Base-by-base conservation (phyloP, 2,329 filamentous ascomycete species). In the Lasiodiplodia gonubiensis region DNA sequence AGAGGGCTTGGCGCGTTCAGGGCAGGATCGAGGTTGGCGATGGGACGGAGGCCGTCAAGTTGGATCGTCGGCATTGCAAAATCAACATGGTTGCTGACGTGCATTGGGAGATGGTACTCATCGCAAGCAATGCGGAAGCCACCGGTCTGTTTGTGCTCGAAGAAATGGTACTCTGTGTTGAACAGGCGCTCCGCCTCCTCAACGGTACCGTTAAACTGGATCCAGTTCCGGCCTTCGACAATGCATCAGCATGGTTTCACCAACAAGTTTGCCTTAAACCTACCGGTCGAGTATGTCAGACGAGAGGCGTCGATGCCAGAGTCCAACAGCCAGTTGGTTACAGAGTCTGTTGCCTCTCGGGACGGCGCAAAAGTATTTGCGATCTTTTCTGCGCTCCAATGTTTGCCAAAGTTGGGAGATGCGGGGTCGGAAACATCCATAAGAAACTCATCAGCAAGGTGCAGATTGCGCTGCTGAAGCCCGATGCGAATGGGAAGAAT, bases 11-110 rank as follows among this genome's bases (percentile, higher is more conserved):
- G 8, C 5, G 51, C 51, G 25, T 16, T 39, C 37, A 39, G 30
- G n/a, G n/a, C 35, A n/a, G 25, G 23, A 27, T 57, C 48, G 42
- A 54, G 49, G 42, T 46, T 54, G 21, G 49, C 59, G 8, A 51
- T 30, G 11, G 59, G 42, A 1, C 33, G 42, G 30, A 54, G 63
- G 14, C 55, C 73, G 70, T 81, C 80, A 68, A 81, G 80, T 68
- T 82, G 79, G 3, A 81, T 71, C 6, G 77, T 79, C 2, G 80
- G 80, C 14, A 73, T 77, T 53, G 81, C 73, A 67, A 80, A 70
- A 55, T 77, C 74, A 25, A 78, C 70, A 35, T 74, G 68, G 16
- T 72, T 68, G 16, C 42, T 39, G 16, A 77, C 60, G 37, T 74
- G 70, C 18, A 67, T 52, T 27, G 71, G 77, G 3, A 79, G 60